phyloP scores from a whole-genome alignment of 345 rosid genomes.

The Ceriops zippeliana region DNA sequence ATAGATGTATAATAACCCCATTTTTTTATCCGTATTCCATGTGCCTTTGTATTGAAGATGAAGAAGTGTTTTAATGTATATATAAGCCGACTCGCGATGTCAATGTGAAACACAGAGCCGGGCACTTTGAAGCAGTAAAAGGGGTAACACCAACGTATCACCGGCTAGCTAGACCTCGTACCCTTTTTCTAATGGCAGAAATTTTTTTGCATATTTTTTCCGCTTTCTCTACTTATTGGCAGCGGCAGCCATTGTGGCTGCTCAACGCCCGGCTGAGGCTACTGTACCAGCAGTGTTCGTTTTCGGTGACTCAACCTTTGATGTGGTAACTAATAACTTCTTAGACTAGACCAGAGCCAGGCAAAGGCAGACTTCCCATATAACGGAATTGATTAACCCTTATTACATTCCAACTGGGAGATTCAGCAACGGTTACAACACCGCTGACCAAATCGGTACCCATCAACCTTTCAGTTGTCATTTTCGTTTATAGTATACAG shows the following conservation, averaged over 20 bases:
- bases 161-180: no score
- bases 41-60: no score
- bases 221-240: not conserved
- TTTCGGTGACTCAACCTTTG: conserved; percentile 18
- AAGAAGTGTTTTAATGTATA: no score
- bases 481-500: no score
- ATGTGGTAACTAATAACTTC: conserved; percentile 20
- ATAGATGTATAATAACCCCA: not conserved
- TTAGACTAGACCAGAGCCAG: not conserved
- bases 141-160: no score
- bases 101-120: no score
- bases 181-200: not conserved
- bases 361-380: conserved; percentile 15
- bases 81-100: no score
- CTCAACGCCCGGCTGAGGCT: not conserved
- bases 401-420: conserved; percentile 31
- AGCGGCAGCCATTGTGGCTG: not conserved
- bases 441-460: conserved; percentile 24
- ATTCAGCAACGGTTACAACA: conserved; percentile 41
- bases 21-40: no score
- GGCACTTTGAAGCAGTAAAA: no score
- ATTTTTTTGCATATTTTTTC: not conserved
- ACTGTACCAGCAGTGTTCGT: not conserved
- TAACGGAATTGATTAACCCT: conserved; percentile 27
- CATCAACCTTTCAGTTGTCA: no score